Conservation (phyloP, 2,329 filamentous ascomycete species). For the Arthrobotrys entomopaga region DNA sequence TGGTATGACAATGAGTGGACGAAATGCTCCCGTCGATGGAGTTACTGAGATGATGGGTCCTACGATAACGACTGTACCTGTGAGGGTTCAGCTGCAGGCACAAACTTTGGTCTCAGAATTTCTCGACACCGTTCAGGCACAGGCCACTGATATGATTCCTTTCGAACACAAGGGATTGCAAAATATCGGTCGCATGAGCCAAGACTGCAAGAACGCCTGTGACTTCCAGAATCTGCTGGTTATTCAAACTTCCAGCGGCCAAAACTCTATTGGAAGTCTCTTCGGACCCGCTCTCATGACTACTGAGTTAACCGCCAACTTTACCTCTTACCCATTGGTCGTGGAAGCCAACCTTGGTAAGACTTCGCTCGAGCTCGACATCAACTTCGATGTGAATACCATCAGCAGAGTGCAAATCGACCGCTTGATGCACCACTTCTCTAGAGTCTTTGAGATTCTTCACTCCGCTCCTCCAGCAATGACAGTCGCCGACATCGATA, state of each 20-base stretch:
- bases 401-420: slow-evolving; percentile 17
- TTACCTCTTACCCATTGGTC: slow-evolving; percentile 17
- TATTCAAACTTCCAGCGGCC: slow-evolving; percentile 53
- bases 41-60: slow-evolving; percentile 60
- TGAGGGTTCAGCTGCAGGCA: slow-evolving; percentile 56
- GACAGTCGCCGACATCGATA: slow-evolving; percentile 14
- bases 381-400: slow-evolving; percentile 17
- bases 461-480: slow-evolving; percentile 7
- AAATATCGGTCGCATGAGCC: slow-evolving; percentile 56
- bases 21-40: slow-evolving; percentile 57
- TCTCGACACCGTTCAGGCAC: slow-evolving; percentile 55
- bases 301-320: slow-evolving; percentile 8
- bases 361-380: slow-evolving; percentile 11
- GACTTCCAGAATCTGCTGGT: slow-evolving; percentile 60
- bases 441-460: slow-evolving; percentile 10
- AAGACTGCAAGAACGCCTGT: slow-evolving; percentile 54
- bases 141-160: slow-evolving; percentile 55
- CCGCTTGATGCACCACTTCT: slow-evolving; percentile 14
- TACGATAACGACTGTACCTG: slow-evolving; percentile 60
- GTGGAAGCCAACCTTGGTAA: slow-evolving; percentile 20
- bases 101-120: neutral
- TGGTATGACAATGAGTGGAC: slow-evolving; percentile 59
- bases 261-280: slow-evolving; percentile 12
- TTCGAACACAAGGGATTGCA: slow-evolving; percentile 58
- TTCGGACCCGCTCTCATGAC: slow-evolving; percentile 13